These are phyloP conservation scores for Ogataea zsoltii DNA, from an alignment of 805 yeast genomes.

Conservation along the genomic window DNA sequence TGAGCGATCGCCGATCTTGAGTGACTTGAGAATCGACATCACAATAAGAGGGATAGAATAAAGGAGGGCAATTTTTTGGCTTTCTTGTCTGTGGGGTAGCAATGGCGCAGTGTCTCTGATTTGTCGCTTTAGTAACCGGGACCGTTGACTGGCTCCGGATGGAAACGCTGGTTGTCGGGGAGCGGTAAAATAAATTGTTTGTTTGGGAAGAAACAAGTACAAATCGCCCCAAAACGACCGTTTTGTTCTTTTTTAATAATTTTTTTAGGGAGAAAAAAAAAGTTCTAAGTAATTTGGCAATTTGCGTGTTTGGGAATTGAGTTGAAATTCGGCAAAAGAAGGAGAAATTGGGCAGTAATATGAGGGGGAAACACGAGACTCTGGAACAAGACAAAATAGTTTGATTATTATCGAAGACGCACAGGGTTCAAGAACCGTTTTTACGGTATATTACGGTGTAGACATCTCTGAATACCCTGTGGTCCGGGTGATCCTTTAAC, in stretches of 20 bases:
- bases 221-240: background rate
- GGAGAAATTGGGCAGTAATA: too few relatives aligned
- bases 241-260: background rate
- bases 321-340: background rate
- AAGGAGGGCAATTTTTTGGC: background rate
- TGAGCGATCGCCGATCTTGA: conserved; percentile 24
- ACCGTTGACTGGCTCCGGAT: background rate
- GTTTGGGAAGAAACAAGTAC: background rate
- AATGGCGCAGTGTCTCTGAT: too few relatives aligned
- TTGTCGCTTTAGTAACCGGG: background rate
- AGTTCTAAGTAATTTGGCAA: background rate
- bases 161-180: background rate
- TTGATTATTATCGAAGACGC: too few relatives aligned
- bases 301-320: background rate
- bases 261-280: conserved; percentile 4
- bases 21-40: conserved; percentile 23
- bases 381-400: too few relatives aligned
- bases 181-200: background rate
- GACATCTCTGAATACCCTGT: too few relatives aligned
- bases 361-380: too few relatives aligned
- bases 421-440: too few relatives aligned
- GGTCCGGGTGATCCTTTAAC: too few relatives aligned
- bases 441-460: too few relatives aligned
- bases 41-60: background rate
- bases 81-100: background rate